These are phyloP conservation scores for Pleurotus cornucopiae DNA, from an alignment of 768 basidiomycete genomes.

Conservation along the genomic window DNA sequence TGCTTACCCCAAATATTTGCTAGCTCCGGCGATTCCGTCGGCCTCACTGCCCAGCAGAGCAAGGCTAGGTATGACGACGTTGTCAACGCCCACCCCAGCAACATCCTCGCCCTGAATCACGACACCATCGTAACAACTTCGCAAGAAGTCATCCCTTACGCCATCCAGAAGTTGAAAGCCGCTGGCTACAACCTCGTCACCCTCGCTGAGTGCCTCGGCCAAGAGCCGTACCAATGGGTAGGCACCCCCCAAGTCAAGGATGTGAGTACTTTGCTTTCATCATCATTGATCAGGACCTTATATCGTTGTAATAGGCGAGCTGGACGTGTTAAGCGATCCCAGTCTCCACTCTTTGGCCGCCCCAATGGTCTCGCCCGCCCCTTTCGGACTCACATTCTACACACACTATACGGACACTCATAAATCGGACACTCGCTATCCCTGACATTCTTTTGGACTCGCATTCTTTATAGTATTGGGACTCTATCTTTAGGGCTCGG, in stretches of 20 bases:
- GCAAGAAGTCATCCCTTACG: slow-evolving; percentile 30
- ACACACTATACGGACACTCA: no score
- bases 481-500: no score
- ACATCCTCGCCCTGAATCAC: slow-evolving; percentile 38
- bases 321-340: no score
- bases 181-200: slow-evolving; percentile 40
- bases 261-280: not conserved
- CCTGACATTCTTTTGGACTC: no score
- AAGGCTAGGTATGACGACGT: slow-evolving; percentile 23
- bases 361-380: no score
- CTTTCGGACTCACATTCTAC: no score
- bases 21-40: slow-evolving; percentile 36
- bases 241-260: slow-evolving; percentile 2
- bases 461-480: no score
- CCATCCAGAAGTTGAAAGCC: slow-evolving; percentile 27
- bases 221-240: slow-evolving; percentile 29
- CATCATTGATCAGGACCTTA: no score
- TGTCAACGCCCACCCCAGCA: slow-evolving; percentile 25
- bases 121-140: slow-evolving; percentile 20
- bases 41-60: slow-evolving; percentile 28
- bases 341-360: no score
- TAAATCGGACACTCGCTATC: no score
- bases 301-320: no score
- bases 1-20: not conserved
- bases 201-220: slow-evolving; percentile 34